Evolutionary conservation across 768 basidiomycete genomes (phyloP), one percentile per base, ranked within the genome.

Genomic region (Mycena albidolilacea): DNA sequence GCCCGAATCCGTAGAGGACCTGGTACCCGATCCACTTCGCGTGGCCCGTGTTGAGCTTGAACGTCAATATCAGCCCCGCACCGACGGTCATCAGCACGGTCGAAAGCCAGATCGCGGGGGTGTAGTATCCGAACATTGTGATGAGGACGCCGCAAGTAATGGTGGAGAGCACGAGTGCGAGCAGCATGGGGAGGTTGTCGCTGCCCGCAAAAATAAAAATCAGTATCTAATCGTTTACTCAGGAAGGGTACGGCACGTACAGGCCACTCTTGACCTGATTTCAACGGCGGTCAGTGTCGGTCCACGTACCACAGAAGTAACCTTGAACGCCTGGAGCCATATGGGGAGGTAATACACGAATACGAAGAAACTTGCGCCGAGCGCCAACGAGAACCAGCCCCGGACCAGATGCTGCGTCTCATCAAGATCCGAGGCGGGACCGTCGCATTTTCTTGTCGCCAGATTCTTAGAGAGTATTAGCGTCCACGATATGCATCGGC

Each of bases 71-170:
- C 1, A 87, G 59, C 7, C 82, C 82, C 30, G 83, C 78, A 5
- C 85, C 84, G 43, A 84, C 39, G 43, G 81, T 59, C 17, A 79
- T 75, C 8, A 85, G 57, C 1, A 64, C 69, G 83, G 85, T 86
- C 19, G 69, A 70, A 37, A 58, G 48, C 19, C 54, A 19, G 30
- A 68, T 43, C 46, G 72, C 82, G 0, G 80, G 80, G 10, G 80
- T 65, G 77, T 88, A 89, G 37, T 78, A 73, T 11, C 82, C 78
- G 0, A 81, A 77, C n/a, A 75, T 57, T n/a, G 79, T 81, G 44
- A 87, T 81, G 0, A 78, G 77, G 21, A 82, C 41, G 85, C 87
- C 3, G 76, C 73, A 17, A 87, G 23, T 46, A 89, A 79, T 3
- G 85, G 80, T 30, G 21, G 80, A 60, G 1, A 85, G 82, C 0